These are phyloP conservation scores for Novymonas esmeraldas DNA, from an alignment of 208 protist species.

Conservation along the genomic window DNA sequence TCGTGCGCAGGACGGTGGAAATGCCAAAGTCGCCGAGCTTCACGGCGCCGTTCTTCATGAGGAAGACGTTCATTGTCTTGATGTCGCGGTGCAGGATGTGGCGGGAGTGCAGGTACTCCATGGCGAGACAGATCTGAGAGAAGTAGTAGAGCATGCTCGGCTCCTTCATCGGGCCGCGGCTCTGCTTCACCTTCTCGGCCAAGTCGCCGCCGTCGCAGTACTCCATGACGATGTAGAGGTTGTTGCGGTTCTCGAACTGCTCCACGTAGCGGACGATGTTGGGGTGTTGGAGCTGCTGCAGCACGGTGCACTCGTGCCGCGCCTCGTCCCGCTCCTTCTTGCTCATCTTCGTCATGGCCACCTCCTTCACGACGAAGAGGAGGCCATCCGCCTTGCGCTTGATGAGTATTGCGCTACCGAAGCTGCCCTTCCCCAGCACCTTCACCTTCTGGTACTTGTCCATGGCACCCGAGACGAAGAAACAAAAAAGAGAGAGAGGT, in stretches of 20 bases:
- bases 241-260: slow-evolving; percentile 89
- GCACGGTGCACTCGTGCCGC: slow-evolving; percentile 83
- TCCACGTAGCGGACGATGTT: slow-evolving; percentile 94
- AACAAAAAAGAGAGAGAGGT: neutral
- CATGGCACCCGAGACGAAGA: too few species aligned
- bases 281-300: slow-evolving; percentile 88
- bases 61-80: slow-evolving; percentile 94
- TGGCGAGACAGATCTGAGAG: slow-evolving; percentile 90
- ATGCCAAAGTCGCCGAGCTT: slow-evolving; percentile 95
- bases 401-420: slow-evolving; percentile 93
- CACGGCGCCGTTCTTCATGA: slow-evolving; percentile 91
- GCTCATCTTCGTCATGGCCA: slow-evolving; percentile 83
- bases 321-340: slow-evolving; percentile 90
- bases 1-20: slow-evolving; percentile 89
- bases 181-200: slow-evolving; percentile 66
- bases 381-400: slow-evolving; percentile 82
- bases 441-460: slow-evolving; percentile 91
- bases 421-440: slow-evolving; percentile 93
- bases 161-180: slow-evolving; percentile 82
- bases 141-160: slow-evolving; percentile 89
- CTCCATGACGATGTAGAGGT: slow-evolving; percentile 95
- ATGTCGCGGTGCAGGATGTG: slow-evolving; percentile 95
- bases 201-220: slow-evolving; percentile 92
- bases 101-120: slow-evolving; percentile 92
- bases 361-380: slow-evolving; percentile 92